These are phyloP conservation scores for Salmacisia buchloeana DNA, from an alignment of 1,284 basidiomycete species.

Conservation along the genomic window DNA sequence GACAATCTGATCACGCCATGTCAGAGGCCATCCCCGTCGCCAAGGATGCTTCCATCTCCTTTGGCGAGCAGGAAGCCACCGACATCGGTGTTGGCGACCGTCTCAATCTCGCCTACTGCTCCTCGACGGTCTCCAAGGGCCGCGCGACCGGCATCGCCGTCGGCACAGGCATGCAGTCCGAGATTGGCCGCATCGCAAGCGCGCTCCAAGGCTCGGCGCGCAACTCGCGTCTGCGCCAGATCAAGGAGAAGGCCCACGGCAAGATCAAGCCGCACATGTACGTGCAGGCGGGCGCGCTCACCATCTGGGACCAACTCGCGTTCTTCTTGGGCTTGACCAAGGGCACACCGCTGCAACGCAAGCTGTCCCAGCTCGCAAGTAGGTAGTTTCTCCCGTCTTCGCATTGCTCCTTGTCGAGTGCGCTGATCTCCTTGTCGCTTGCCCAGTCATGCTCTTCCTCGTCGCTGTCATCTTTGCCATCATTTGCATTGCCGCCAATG, in stretches of 20 bases:
- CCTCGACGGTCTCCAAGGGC: slow-evolving; percentile 64
- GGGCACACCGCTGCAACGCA: slow-evolving; percentile 51
- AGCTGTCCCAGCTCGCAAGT: slow-evolving; percentile 49
- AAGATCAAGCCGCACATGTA: slow-evolving; percentile 50
- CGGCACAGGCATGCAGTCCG: slow-evolving; percentile 60
- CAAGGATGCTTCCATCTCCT: slow-evolving; percentile 53
- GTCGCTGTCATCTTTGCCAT: slow-evolving; percentile 50
- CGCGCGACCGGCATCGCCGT: slow-evolving; percentile 61
- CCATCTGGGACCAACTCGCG: slow-evolving; percentile 48
- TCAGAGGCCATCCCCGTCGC: slow-evolving; percentile 61
- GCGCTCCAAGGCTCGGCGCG: slow-evolving; percentile 43
- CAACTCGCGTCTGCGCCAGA: slow-evolving; percentile 41
- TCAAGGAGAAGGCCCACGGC: slow-evolving; percentile 57
- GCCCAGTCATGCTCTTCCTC: slow-evolving; percentile 39
- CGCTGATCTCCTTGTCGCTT: neutral
- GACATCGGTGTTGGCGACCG: slow-evolving; percentile 57
- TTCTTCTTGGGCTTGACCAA: slow-evolving; percentile 50
- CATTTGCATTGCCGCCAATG: slow-evolving; percentile 51
- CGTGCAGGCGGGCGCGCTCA: slow-evolving; percentile 51
- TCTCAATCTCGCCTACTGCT: slow-evolving; percentile 61
- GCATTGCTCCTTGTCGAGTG: slow-evolving; percentile 13
- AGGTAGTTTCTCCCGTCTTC: slow-evolving; percentile 4
- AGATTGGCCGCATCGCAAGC: slow-evolving; percentile 47
- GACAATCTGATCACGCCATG: too few species aligned
- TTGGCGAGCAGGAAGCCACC: slow-evolving; percentile 19